Conservation (phyloP, 305 asterid genomes). For the Andrographis paniculata region DNA sequence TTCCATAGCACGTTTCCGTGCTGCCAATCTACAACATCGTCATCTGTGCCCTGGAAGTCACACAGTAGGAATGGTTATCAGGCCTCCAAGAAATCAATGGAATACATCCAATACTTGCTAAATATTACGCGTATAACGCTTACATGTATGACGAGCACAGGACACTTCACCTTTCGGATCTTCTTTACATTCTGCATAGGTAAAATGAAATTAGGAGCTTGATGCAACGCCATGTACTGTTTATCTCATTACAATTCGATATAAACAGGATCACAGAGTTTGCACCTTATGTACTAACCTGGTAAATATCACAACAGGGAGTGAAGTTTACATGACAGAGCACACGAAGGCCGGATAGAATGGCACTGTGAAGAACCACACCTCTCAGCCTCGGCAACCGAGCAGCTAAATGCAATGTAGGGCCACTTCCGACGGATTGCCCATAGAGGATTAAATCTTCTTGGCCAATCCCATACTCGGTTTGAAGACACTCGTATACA, state of each 20-base stretch:
- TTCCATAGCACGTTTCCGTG: constrained; percentile 86
- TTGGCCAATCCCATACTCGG: constrained; percentile 87
- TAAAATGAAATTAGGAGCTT: constrained; percentile 20
- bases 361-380: constrained; percentile 95
- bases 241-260: no score
- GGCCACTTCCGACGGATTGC: constrained; percentile 99
- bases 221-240: constrained; percentile 5
- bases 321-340: constrained; percentile 88
- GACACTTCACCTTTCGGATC: constrained; percentile 88
- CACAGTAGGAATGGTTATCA: not conserved
- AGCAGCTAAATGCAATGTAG: constrained; percentile 93
- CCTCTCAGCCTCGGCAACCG: constrained; percentile 89
- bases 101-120: not conserved
- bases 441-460: constrained; percentile 89
- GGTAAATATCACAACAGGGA: constrained; percentile 85
- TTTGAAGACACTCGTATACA: constrained; percentile 85
- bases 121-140: constrained; percentile 19
- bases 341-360: constrained; percentile 97
- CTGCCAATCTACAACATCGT: constrained; percentile 86
- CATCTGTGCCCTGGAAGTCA: constrained; percentile 77
- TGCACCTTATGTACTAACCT: constrained; percentile 36
- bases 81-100: not conserved
- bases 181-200: constrained; percentile 86
- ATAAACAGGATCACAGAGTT: not conserved
- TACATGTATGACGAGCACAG: constrained; percentile 95